Evolutionary conservation across 768 basidiomycete genomes (phyloP).

Genomic region (Mycena chlorophos): DNA sequence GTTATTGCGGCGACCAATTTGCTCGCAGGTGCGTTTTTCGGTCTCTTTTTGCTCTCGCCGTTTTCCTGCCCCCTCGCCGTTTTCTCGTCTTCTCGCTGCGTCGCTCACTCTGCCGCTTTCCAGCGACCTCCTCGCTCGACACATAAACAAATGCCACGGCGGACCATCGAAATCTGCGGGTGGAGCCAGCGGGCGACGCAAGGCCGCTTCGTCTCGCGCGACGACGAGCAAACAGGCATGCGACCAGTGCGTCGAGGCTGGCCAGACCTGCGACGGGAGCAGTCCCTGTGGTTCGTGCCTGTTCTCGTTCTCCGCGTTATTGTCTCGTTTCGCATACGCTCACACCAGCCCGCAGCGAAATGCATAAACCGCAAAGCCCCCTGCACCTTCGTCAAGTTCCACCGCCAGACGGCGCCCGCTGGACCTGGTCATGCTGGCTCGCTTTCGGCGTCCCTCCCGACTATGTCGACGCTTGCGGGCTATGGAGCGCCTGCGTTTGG

Average conservation of each 20-base stretch:
- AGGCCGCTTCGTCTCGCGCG: constrained; percentile 65
- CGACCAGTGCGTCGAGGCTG: constrained; percentile 79
- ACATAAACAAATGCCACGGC: constrained; percentile 86
- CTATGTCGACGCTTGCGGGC: background rate
- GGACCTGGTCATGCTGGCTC: constrained; percentile 65
- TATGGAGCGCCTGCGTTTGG: constrained; percentile 1
- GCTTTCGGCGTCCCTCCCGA: constrained; percentile 24
- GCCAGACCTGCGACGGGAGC: constrained; percentile 74
- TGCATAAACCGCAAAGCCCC: constrained; percentile 68
- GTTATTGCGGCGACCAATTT: constrained; percentile 87
- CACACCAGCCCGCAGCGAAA: constrained; percentile 73
- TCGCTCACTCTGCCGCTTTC: constrained; percentile 4
- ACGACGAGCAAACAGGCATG: constrained; percentile 83
- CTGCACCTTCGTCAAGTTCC: constrained; percentile 82
- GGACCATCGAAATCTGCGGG: constrained; percentile 45
- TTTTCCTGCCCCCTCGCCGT: too few species aligned
- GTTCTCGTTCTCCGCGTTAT: constrained; percentile 11
- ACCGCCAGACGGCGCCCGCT: constrained; percentile 75
- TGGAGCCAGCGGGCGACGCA: constrained; percentile 63
- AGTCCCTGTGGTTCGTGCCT: constrained; percentile 70
- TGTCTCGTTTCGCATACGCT: constrained; percentile 8
- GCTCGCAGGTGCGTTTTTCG: constrained; percentile 76
- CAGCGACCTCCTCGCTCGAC: constrained; percentile 83
- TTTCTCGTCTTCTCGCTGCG: too few species aligned
- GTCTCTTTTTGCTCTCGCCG: too few species aligned